phyloP scores from a whole-genome alignment of 306 rosid genomes.

The Cucumis melo region DNA sequence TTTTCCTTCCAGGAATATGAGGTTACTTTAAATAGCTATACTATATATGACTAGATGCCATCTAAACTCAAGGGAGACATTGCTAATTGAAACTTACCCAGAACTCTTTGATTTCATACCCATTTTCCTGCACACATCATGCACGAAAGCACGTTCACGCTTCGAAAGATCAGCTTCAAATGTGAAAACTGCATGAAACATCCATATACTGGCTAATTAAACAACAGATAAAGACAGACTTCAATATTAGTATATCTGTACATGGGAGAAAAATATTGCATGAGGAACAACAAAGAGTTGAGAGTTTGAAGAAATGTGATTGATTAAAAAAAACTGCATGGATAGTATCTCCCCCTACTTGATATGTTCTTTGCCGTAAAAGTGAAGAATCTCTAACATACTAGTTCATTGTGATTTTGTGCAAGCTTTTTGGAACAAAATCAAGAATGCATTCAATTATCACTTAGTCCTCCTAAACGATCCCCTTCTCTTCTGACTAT shows the following conservation, averaged over 20 bases:
- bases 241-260: not conserved
- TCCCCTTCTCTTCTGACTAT: no score
- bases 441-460: no score
- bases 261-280: not conserved
- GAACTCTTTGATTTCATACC: constrained; percentile 61
- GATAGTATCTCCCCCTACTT: no score
- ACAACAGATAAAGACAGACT: not conserved
- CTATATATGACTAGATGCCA: not conserved
- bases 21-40: not conserved
- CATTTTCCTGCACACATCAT: constrained; percentile 30
- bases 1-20: constrained; percentile 4
- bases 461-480: no score
- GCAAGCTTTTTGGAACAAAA: no score
- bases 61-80: not conserved
- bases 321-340: no score
- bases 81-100: constrained; percentile 51
- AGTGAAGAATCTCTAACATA: no score
- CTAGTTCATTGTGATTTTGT: no score
- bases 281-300: not conserved
- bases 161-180: constrained; percentile 43
- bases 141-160: constrained; percentile 49
- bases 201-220: constrained; percentile 1
- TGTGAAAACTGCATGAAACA: constrained; percentile 37
- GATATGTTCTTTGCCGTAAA: no score
- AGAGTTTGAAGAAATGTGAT: not conserved